phyloP scores from a whole-genome alignment of 78 protist genomes.

The Dictyostelium citrinum region DNA sequence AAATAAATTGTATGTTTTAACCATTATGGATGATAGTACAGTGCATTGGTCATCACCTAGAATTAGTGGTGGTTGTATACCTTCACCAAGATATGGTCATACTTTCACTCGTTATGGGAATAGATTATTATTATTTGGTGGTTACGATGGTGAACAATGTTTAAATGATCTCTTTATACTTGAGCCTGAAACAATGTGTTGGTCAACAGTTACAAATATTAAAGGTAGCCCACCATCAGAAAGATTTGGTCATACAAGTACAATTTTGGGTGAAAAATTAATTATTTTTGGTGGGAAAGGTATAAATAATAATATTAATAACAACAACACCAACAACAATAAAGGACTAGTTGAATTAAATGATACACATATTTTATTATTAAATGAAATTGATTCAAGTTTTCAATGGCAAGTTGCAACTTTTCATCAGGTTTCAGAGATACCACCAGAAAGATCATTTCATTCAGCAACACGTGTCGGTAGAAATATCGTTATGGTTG shows the following conservation, averaged over 20 bases:
- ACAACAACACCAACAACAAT: neutral
- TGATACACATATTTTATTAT: constrained; percentile 50
- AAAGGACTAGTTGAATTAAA: neutral
- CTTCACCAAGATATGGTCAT: constrained; percentile 56
- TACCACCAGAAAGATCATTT: constrained; percentile 61
- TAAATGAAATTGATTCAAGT: constrained; percentile 4
- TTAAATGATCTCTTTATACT: constrained; percentile 34
- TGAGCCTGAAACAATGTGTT: constrained; percentile 69
- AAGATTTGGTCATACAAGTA: constrained; percentile 54
- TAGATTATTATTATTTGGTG: constrained; percentile 54
- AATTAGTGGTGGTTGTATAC: constrained; percentile 18
- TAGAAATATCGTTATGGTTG: constrained; percentile 57
- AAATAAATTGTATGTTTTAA: constrained; percentile 46
- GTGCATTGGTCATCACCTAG: constrained; percentile 72
- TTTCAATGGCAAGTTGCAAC: constrained; percentile 10
- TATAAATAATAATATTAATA: neutral
- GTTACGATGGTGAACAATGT: constrained; percentile 26
- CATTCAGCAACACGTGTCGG: constrained; percentile 68
- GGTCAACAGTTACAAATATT: constrained; percentile 5
- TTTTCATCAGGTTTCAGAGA: neutral
- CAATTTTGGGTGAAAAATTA: constrained; percentile 62
- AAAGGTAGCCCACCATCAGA: constrained; percentile 61
- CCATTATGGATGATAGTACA: constrained; percentile 64
- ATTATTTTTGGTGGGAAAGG: constrained; percentile 54
- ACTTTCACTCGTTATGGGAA: constrained; percentile 68